Base-by-base conservation (phyloP, 1,284 basidiomycete genomes). In the Puccinia horiana region DNA sequence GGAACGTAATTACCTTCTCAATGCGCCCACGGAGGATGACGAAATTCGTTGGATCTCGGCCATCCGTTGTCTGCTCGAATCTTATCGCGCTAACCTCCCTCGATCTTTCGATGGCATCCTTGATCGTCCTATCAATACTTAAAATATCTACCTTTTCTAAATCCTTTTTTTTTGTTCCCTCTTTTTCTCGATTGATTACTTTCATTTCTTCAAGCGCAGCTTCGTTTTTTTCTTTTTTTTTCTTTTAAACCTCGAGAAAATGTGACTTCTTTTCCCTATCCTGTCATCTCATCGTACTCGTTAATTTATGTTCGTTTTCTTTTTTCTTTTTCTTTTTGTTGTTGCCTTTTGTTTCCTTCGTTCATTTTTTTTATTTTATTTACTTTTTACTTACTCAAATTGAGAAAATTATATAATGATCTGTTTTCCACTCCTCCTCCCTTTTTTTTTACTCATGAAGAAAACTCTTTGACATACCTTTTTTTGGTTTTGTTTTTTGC, bases 41-140 rank as follows among this genome's bases (percentile, higher is more conserved):
- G 97, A 99, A 88, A 97, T 99, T 88, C 94, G 93, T 87, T 99
- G 97, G 97, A 89, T 99, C 61, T 94, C 94, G 67, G 95, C 96
- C 12, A 91, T 99, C 69, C 92, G 94, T 78, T 95, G 95, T 84
- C 89, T 98, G 85, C 92, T 98, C 84, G 92, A 92, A 18, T 89
- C 76, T 29, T 69, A 72, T 61, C 69, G 78, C 37, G 67, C 61
- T 29, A 79, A 79, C n/a, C 76, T 69, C 18, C 76, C 76, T 6
- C 52, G 61, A 79, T 35, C 44, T 47, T 52, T 79, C 26, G 56
- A 76, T 40, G 76, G 67, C 32, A 79, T 79, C 42, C 47, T 79
- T 16, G 63, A 79, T 56, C 44, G 35, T 35, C 52, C 72, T 52
- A 74, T 74, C 35, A 29, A 74, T 56, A 40, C 63, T n/a, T 65